Evolutionary conservation across 164 flowering plant species (phyloP).

Genomic region (Vitis labrusca): DNA sequence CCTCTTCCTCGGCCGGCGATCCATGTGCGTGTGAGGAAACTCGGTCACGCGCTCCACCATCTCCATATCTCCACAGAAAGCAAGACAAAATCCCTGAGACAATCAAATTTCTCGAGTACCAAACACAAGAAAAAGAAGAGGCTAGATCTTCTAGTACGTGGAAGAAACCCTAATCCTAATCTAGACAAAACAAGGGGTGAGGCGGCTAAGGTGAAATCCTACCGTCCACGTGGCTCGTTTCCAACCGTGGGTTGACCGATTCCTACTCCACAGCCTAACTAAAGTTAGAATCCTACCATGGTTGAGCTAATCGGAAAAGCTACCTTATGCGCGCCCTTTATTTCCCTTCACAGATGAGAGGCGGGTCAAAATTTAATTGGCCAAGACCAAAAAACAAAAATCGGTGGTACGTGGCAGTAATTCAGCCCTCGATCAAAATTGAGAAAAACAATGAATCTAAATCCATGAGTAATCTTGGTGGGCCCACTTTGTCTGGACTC

Average conservation of each 20-base stretch:
- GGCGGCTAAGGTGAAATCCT: constrained; percentile 24
- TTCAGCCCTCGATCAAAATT: no score
- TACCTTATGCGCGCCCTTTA: no score
- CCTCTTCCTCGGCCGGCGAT: constrained; percentile 66
- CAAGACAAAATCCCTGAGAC: not conserved
- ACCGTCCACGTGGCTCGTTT: constrained; percentile 39
- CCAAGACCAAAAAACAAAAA: no score
- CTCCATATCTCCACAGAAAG: constrained; percentile 39
- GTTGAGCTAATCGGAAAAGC: constrained; percentile 12
- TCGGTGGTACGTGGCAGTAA: no score
- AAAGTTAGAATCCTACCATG: constrained; percentile 10
- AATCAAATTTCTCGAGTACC: not conserved
- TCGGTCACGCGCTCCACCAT: constrained; percentile 57
- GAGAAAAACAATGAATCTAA: no score
- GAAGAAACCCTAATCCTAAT: constrained; percentile 19
- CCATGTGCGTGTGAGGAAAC: constrained; percentile 49
- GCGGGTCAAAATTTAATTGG: no score
- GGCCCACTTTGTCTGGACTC: no score
- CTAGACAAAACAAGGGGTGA: not conserved
- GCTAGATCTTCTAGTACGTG: not conserved
- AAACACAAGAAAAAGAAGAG: not conserved
- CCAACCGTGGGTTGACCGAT: constrained; percentile 7
- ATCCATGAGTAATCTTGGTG: no score
- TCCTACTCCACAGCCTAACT: not conserved
- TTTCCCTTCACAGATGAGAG: no score